These are phyloP conservation scores for Cystobasidium onofrii DNA, from an alignment of 768 basidiomycete genomes.

Conservation along the genomic window DNA sequence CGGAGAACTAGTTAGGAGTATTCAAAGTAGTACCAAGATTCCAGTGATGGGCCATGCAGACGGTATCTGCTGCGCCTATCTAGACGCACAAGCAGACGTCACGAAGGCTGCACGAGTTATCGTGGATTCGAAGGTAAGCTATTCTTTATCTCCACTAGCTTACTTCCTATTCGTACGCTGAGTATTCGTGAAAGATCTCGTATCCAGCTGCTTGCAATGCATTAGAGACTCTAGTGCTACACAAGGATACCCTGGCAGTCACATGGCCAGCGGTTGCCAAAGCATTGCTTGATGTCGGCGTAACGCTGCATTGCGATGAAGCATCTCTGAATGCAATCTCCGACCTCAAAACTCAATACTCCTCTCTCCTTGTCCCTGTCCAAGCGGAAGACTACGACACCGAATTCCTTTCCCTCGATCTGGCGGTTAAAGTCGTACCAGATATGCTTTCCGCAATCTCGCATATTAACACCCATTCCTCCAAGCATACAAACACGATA, in stretches of 20 bases:
- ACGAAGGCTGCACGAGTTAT: slow-evolving; percentile 74
- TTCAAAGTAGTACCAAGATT: slow-evolving; percentile 82
- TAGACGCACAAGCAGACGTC: slow-evolving; percentile 70
- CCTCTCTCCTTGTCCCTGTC: slow-evolving; percentile 52
- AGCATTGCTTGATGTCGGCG: slow-evolving; percentile 59
- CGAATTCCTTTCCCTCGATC: slow-evolving; percentile 76
- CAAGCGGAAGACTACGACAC: slow-evolving; percentile 63
- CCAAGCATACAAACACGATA: slow-evolving; percentile 91
- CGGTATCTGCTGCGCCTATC: slow-evolving; percentile 79
- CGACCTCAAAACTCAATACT: slow-evolving; percentile 39
- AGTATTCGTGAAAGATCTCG: slow-evolving; percentile 55
- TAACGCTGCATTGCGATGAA: slow-evolving; percentile 72
- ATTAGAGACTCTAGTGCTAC: slow-evolving; percentile 78
- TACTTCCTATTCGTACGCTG: background rate
- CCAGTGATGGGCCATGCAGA: slow-evolving; percentile 99
- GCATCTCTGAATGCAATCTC: slow-evolving; percentile 56
- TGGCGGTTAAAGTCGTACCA: slow-evolving; percentile 69
- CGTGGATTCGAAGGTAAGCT: slow-evolving; percentile 77
- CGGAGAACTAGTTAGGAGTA: slow-evolving; percentile 74
- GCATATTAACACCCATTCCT: slow-evolving; percentile 86
- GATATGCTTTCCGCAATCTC: slow-evolving; percentile 66
- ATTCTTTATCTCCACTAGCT: background rate
- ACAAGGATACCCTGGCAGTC: slow-evolving; percentile 60
- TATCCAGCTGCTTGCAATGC: slow-evolving; percentile 97
- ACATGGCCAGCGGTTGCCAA: slow-evolving; percentile 74